Conservation (phyloP, 164 flowering plant genomes). For the Amborella trichopoda region DNA sequence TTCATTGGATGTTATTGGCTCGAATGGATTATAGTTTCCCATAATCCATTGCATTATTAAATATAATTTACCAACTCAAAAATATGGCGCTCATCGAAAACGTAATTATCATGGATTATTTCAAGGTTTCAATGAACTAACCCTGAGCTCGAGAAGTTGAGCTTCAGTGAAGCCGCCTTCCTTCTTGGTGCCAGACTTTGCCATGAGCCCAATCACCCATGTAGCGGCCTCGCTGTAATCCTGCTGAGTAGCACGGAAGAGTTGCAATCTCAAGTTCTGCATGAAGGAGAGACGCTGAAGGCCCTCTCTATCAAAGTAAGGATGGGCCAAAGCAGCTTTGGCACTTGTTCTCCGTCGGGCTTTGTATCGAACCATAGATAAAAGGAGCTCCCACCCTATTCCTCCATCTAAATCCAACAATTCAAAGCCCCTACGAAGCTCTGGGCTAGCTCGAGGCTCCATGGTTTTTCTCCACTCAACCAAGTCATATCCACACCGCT, state of each 20-base stretch:
- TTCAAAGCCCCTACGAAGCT: slow-evolving; percentile 78
- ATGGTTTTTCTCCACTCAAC: slow-evolving; percentile 64
- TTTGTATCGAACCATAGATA: slow-evolving; percentile 89
- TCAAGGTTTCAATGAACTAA: no score
- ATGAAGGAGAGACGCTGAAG: slow-evolving; percentile 67
- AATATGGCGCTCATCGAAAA: no score
- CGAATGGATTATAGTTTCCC: no score
- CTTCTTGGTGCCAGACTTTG: slow-evolving; percentile 79
- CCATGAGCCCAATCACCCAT: slow-evolving; percentile 78
- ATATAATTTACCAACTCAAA: no score
- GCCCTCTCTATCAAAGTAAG: slow-evolving; percentile 82
- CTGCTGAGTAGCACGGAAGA: slow-evolving; percentile 77
- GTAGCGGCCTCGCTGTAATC: slow-evolving; percentile 77
- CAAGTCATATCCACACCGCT: slow-evolving; percentile 74
- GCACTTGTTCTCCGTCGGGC: slow-evolving; percentile 88
- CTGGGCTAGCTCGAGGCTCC: slow-evolving; percentile 77
- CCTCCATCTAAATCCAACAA: slow-evolving; percentile 85
- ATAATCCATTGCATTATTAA: no score
- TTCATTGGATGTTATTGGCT: no score
- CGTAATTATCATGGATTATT: no score
- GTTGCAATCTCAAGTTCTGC: slow-evolving; percentile 66
- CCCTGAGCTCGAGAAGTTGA: slow-evolving; percentile 76
- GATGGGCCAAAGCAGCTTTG: slow-evolving; percentile 86
- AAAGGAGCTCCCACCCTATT: slow-evolving; percentile 91
- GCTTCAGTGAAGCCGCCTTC: slow-evolving; percentile 96